Evolutionary conservation across 1,139 yeast genomes (phyloP), one percentile per base, ranked within the genome.

Genomic region (Blastobotrys illinoisensis): DNA sequence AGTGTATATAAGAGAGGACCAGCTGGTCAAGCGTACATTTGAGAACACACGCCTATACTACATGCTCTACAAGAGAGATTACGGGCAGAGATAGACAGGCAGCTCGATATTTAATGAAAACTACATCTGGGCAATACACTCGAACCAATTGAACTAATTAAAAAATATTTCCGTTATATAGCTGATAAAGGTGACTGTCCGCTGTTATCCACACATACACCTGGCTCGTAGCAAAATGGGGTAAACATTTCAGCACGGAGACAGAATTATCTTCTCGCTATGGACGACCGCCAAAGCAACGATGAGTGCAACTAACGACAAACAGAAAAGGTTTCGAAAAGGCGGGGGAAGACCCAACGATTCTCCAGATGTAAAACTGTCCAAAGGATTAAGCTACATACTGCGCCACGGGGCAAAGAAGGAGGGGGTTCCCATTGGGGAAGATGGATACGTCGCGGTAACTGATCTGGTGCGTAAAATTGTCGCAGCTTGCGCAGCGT

Each of bases 391-490:
- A 44, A 80, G 96, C 6, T 83, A 85, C 61, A 73, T 95, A 1
- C 78, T 93, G 2, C 76, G 99, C 20, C 99, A 93, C 66, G 88
- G 87, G 4, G 98, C 98, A 0, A 68, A 71, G n/a, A 79, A 83
- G 56, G 95, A 88, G 62, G 78, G 80, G 1, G 69, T 93, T 7
- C 64, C 73, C 1, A 86, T 93, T 1, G 88, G 86, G 62, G 60
- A 67, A 0, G 74, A 79, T 47, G 99, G 99, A 0, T 90, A 78
- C 68, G 79, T 88, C 2, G 66, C 73, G 1, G 69, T 90, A 2
- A 60, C 65, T 0, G 81, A 78, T 11, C 62, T 93, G 3, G 47
- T 51, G 44, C 26, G 48, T 14, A 40, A 5, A 36, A 20, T 11
- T 3, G 13, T 2, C 16, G 3, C 5, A 13, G 14, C 7, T 32